Evolutionary conservation across 805 yeast genomes (phyloP), one percentile per base, ranked within the genome.

Genomic region (Barnettozyma pratensis): DNA sequence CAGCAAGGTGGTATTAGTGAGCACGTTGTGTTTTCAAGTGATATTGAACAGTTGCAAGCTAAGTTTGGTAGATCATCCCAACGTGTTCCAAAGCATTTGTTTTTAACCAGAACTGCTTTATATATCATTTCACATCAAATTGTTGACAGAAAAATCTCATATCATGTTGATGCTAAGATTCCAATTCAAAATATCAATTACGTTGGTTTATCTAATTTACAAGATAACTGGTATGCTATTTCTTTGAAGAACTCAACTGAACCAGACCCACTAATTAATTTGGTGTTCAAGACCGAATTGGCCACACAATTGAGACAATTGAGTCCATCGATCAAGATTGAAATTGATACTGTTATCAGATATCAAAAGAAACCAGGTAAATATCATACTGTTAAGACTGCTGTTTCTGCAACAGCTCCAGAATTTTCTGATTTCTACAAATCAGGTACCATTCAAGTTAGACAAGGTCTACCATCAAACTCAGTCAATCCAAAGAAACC

Each of bases 31-130:
- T 94, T 92, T 61, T 89, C 97, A 3, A 69, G 79, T 41, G 80
- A 84, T 43, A 96, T 96, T 39, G 96, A 94, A 63, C 77, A 82
- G 34, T 71, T 94, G 48, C 80, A 79, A 55, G 75, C 96, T 10
- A 92, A 94, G 60, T 89, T 94, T 66, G 99, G 99, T 51, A 76
- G 98, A 56, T 90, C 98, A 0, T 85, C 97, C 6, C 81, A 79
- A 54, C 74, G 97, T 52, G 62, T 87, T 47, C 83, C 85, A 40
- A 78, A 94, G 52, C 77, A 85, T 5, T 80, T 89, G 54, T 70
- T 94, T 39, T 68, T 94, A 52, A 87, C 96, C 0, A 71, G 70
- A 28, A 63, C 74, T 9, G 71, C 73, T 9, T 74, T 94, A 25
- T 84, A 83, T 62, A 75, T 94, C 31, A 71, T 94, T 51, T 85